Base-by-base conservation (phyloP, 345 rosid genomes). In the Gynandropsis gynandra region DNA sequence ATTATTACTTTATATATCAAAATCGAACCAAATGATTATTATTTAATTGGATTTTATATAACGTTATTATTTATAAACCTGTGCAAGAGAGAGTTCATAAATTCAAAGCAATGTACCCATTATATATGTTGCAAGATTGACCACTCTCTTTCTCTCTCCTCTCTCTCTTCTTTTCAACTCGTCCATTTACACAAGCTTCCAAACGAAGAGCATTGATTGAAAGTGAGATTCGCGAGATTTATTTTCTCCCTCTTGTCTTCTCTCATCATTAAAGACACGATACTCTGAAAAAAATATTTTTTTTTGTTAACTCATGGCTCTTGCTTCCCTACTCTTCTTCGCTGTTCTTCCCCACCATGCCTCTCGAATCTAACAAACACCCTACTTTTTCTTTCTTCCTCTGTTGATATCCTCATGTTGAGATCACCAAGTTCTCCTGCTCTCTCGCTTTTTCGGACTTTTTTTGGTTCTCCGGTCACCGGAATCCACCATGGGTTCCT, bases 201-300 rank as follows among this genome's bases (percentile, higher is more conserved):
- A 81, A 89, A 83, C 84, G 58, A 74, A 72, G 93, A 74, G 88
- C 82, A 80, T 79, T 77, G 76, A 76, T 76, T 78, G 95, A 85
- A 82, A 82, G 83, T 74, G 77, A 72, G 92, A 74, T 75, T 76
- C 73, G 64, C 75, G 56, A 66, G 48, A 27, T 12, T 49, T 47
- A 47, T 40, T n/a, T 12, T 46, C 34, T 38, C 58, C 43, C 16
- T 43, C 64, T 44, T 19, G 21, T 47, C 60, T 34, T 43, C 58
- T 55, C 58, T 8, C 55, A 42, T 44, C 72, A 49, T 42, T 45
- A 10, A 33, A n/a, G 18, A 50, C 6, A 59, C 46, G 1, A 29
- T 10, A 16, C 41, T 36, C 35, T 44, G 16, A 11, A 0, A 5
- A n/a, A n/a, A 36, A 16, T 10, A 19, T 35, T 29, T 13, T 42